phyloP scores from a whole-genome alignment of 352 stramenopile genomes.

The Globisporangium sylvaticum region DNA sequence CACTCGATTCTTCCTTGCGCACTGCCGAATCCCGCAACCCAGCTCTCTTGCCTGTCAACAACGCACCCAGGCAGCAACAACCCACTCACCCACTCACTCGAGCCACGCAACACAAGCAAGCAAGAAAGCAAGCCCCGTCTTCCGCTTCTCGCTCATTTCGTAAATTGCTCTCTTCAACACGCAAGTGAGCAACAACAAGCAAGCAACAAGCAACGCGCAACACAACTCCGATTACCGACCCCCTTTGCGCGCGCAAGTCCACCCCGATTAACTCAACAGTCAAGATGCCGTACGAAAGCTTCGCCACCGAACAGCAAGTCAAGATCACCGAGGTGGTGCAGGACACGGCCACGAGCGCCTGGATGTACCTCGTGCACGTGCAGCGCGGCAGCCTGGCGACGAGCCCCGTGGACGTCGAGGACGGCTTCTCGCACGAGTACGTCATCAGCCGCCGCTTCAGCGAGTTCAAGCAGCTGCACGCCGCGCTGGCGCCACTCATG shows the following conservation, averaged over 20 bases:
- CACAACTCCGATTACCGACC: not conserved
- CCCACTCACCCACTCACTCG: not conserved
- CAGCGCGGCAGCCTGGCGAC: constrained; percentile 36
- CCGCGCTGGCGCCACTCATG: constrained; percentile 51
- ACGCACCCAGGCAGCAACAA: not conserved
- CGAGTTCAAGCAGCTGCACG: constrained; percentile 75
- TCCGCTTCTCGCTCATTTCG: constrained; percentile 19
- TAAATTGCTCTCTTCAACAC: constrained; percentile 15
- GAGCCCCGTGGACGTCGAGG: constrained; percentile 23
- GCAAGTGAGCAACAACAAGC: not conserved
- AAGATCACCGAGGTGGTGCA: constrained; percentile 70
- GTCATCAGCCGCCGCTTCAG: constrained; percentile 64
- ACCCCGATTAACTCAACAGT: not conserved
- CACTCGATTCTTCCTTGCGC: not conserved
- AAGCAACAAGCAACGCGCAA: not conserved
- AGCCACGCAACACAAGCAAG: not conserved
- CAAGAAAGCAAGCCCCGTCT: constrained; percentile 7
- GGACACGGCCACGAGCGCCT: constrained; percentile 54
- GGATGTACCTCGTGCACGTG: constrained; percentile 69
- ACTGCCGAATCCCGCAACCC: not conserved
- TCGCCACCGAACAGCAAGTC: constrained; percentile 58
- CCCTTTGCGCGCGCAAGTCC: not conserved
- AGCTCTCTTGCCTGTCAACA: not conserved
- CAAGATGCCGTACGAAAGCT: constrained; percentile 79
- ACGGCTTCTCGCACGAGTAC: constrained; percentile 59